A percentile compares a stretch with the other conserved stretches of the same genome.
Conservation (phyloP, 441 rosid genomes). For the Pelargonium myrrhifolium region DNA sequence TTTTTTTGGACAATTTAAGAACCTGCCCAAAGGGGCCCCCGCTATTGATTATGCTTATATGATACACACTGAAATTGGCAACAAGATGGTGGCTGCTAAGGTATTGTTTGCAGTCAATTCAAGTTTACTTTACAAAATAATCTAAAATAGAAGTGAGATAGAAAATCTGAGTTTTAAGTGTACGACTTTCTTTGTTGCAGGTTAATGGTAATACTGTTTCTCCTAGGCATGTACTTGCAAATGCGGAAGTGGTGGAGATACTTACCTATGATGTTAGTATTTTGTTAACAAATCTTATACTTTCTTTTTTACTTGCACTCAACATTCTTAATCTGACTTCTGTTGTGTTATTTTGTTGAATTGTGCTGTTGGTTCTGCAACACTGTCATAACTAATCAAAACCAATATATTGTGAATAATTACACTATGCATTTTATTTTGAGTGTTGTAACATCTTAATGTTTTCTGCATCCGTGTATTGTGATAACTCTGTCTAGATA, state of each 20-base stretch:
- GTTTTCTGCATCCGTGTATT: background rate
- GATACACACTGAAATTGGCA: slow-evolving; percentile 95
- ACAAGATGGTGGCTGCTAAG: slow-evolving; percentile 98
- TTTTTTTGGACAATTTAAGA: slow-evolving; percentile 57
- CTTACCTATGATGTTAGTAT: slow-evolving; percentile 77
- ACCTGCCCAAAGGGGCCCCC: slow-evolving; percentile 91
- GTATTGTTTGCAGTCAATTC: slow-evolving; percentile 28
- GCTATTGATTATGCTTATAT: slow-evolving; percentile 92
- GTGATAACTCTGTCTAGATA: background rate
- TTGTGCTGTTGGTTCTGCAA: background rate
- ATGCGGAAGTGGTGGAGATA: slow-evolving; percentile 98
- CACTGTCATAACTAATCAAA: background rate
- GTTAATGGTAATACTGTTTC: slow-evolving; percentile 93
- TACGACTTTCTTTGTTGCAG: slow-evolving; percentile 34
- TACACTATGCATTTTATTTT: background rate
- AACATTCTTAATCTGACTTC: background rate
- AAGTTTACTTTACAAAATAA: background rate
- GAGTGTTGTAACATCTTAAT: background rate
- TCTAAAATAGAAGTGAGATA: background rate
- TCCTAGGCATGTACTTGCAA: slow-evolving; percentile 71
- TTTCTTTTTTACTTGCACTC: slow-evolving; percentile 4
- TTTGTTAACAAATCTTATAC: slow-evolving; percentile 14
- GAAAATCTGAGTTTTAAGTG: background rate
- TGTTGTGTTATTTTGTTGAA: background rate
- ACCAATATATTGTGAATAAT: background rate